These are phyloP conservation scores for Ascoidea rubescens DNA, from an alignment of 805 yeast species.

Conservation along the genomic window DNA sequence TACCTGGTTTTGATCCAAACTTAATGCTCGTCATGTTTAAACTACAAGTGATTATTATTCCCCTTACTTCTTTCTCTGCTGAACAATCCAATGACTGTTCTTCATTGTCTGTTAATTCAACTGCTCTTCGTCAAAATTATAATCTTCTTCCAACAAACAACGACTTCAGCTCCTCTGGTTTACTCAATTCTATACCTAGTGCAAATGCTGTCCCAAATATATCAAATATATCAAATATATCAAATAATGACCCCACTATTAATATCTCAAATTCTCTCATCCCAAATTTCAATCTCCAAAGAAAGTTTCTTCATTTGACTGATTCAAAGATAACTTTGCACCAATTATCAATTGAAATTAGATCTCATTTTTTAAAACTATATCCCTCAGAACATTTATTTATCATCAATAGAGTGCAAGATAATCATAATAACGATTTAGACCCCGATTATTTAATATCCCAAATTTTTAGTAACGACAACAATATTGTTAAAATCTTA, in stretches of 20 bases:
- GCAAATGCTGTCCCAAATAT: too few species aligned
- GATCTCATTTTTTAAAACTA: constrained; percentile 20
- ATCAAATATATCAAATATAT: too few species aligned
- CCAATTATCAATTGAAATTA: constrained; percentile 19
- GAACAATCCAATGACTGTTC: too few species aligned
- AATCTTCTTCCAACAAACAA: too few species aligned
- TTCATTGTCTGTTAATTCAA: too few species aligned
- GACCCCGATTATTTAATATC: constrained; percentile 28
- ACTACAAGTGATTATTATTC: constrained; percentile 8
- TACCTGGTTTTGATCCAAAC: not conserved
- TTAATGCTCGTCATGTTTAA: constrained; percentile 4
- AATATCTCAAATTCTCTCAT: too few species aligned
- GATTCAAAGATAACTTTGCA: constrained; percentile 16
- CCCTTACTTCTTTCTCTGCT: constrained; percentile 3
- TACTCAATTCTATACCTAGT: too few species aligned
- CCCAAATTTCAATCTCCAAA: constrained; percentile 9
- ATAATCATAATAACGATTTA: constrained; percentile 24
- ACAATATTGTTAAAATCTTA: constrained; percentile 5
- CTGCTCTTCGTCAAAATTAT: too few species aligned
- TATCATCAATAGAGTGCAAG: constrained; percentile 25
- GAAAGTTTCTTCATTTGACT: constrained; percentile 26
- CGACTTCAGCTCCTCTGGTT: too few species aligned
- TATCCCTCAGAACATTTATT: constrained; percentile 25
- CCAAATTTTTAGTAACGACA: constrained; percentile 19
- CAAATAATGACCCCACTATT: too few species aligned